Percentiles rank a stretch among this genome's conserved stretches.
Conservation (phyloP, 164 flowering plant genomes). For the Kalanchoe fedtschenkoi region DNA sequence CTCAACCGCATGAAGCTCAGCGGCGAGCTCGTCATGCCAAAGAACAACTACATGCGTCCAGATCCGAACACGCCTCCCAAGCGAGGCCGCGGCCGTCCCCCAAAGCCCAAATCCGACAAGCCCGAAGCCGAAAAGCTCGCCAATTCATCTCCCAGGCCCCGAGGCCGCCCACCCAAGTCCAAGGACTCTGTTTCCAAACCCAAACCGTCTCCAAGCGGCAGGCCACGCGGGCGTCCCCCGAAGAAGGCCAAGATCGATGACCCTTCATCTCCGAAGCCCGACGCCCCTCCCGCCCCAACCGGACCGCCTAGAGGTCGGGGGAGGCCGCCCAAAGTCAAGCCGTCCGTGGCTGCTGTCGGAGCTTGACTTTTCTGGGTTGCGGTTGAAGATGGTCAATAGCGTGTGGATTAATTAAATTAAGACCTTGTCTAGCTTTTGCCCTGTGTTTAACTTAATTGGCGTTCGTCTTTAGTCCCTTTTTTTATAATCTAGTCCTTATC, state of each 20-base stretch:
- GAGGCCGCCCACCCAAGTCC: constrained; percentile 54
- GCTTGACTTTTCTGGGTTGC: constrained; percentile 10
- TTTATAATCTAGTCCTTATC: constrained; percentile 1
- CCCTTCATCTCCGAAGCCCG: constrained; percentile 1
- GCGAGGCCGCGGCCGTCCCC: constrained; percentile 86
- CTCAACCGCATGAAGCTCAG: constrained; percentile 49
- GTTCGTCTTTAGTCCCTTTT: not conserved
- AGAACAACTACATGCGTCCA: constrained; percentile 72
- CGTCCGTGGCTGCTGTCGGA: constrained; percentile 27
- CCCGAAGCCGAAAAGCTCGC: not conserved
- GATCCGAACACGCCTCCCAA: constrained; percentile 55
- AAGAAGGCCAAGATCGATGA: constrained; percentile 27
- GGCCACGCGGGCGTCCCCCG: constrained; percentile 58
- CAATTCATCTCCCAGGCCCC: not conserved
- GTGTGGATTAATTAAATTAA: not conserved
- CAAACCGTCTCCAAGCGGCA: constrained; percentile 15
- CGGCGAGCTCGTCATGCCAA: constrained; percentile 53
- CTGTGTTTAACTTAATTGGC: not conserved
- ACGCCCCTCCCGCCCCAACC: not conserved
- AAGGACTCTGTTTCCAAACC: constrained; percentile 28
- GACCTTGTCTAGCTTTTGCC: constrained; percentile 1
- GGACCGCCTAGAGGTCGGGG: constrained; percentile 38
- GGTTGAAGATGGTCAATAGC: not conserved
- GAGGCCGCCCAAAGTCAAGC: constrained; percentile 59
- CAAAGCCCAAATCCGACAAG: constrained; percentile 41